Base-by-base conservation (phyloP, 2,329 filamentous ascomycete species). In the Bipolaris oryzae region DNA sequence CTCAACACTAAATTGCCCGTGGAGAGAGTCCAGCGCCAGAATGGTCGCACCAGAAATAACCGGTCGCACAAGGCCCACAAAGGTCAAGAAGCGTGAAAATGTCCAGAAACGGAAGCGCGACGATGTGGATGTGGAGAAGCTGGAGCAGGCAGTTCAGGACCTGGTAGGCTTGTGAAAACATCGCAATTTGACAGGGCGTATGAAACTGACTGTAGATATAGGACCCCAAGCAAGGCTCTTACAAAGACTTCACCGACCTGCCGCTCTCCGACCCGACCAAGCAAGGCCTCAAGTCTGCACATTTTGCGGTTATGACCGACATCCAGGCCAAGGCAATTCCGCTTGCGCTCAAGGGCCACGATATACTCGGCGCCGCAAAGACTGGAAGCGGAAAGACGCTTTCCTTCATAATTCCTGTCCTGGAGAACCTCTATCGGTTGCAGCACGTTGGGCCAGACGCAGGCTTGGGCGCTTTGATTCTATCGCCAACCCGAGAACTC, bases 351-450 rank as follows among this genome's bases (percentile, higher is more conserved):
- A 90, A 96, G 76, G 91, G 91, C 55, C 81, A 82, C 56, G 95
- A 99, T 75, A 90, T 99, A 38, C 87, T 99, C 38, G 95, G 93
- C 39, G 95, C 95, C 5, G 95, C 95, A 38, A 97, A 96, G 78
- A 98, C 94, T 0, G 94, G 94, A 49, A 96, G 91, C 73, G 94
- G 94, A 71, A 98, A 98, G 81, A 98, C 94, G 0, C 82, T 99
- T 21, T 91, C 95, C 0, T 99, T 99, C 74, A 79, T 99, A 7
- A 81, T 98, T 2, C 95, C 95, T 1, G 89, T 98, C 0, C 84
- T 99, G 47, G 95, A 99, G 77, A 96, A 94, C 69, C 84, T 99
- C 2, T 95, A 96, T 76, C 88, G 92, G 49, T 86, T 88, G 53
- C 90, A 89, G 83, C 97, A 93, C 88, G 90, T 95, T 15, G 91